Base-by-base conservation (phyloP, 768 basidiomycete genomes). In the Leccinellum rugosiceps region DNA sequence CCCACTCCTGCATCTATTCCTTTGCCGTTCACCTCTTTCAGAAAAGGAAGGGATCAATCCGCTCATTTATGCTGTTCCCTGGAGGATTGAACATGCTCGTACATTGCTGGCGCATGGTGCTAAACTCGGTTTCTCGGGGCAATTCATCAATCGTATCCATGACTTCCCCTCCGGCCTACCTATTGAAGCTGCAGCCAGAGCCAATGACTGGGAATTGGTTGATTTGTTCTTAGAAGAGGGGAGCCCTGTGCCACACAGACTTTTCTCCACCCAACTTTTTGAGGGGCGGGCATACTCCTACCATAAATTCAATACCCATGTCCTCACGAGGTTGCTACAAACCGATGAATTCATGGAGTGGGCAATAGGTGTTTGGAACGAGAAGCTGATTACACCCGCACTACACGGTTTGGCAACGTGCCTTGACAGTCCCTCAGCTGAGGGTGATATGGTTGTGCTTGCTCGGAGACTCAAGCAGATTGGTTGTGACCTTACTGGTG, bases 351-450 rank as follows among this genome's bases (percentile, higher is more conserved):
- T 43, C 41, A 19, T 19, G 0, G 44, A 45, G 10, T 45, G 44
- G 44, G 44, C 0, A 45, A 45, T 8, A 8, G 19, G 25, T 45
- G 23, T 45, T 15, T 10, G 6, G 21, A 14, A 45, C 7, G 7
- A 0, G 41, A 11, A 5, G n/a, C 41, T 0, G 2, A 0, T 21
- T 7, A 15, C 8, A 45, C 44, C n/a, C 3, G 0, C 13, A 8
- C 21, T 23, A 23, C 6, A 23, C 4, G 44, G 6, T 32, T 13
- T 32, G 3, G 14, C 10, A 43, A 19, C 11, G 1, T 3, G 9
- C 4, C 41, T 6, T 43, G 4, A 43, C 6, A 28, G 28, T 28
- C 6, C 28, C 31, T 31, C 13, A 10, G 8, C 3, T 7, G 7
- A 7, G 13, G 44, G 23, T 0, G 23, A 23, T 8, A 10, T 23